Evolutionary conservation across 2,329 filamentous ascomycete species (phyloP), one percentile per base, ranked within the genome.

Genomic region (Dactylellina parvicollis): DNA sequence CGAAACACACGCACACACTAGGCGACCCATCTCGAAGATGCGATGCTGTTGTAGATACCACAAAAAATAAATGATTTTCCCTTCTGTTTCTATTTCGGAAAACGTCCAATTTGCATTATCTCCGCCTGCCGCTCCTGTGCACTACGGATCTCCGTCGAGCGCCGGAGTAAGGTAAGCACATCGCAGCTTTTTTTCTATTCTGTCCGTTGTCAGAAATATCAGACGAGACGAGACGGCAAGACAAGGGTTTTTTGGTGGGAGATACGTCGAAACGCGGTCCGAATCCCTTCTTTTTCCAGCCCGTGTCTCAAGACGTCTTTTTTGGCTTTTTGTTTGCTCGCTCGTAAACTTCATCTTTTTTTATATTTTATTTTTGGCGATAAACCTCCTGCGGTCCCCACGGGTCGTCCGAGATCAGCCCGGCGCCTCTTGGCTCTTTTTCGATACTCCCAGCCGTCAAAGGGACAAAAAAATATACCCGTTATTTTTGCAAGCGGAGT

Each of bases 91-190:
- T 40, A 20, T 40, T 32, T 59, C 42, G 38, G 47, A 14, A n/a
- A 52, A 52, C 47, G 47, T 52, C 47, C 24, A 34, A 42, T n/a
- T 2, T 56, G 52, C 52, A 56, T 67, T 67, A 67, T 67, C 62
- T 59, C 62, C 62, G 61, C 61, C 50, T 34, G 30, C 40, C 32
- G 44, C 52, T 57, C 62, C 62, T 42, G 47, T 36, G 47, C 52
- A 52, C n/a, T 40, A 24, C 62, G 54, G 62, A 67, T 59, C 52
- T 56, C 52, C 52, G 30, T 30, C 52, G 12, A 20, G 42, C 30
- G 9, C 26, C 32, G 44, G 61, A 24, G 61, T 28, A 55, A 14
- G 14, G 32, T 14, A 50, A 42, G 46, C 3, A 30, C 46, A 50
- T n/a, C 5, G 9, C 30, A 32, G 30, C 28, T 7, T 9, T 38